phyloP scores from a whole-genome alignment of 192 early-diverging fungal species.

The Rhizoclosmatium sp. region DNA sequence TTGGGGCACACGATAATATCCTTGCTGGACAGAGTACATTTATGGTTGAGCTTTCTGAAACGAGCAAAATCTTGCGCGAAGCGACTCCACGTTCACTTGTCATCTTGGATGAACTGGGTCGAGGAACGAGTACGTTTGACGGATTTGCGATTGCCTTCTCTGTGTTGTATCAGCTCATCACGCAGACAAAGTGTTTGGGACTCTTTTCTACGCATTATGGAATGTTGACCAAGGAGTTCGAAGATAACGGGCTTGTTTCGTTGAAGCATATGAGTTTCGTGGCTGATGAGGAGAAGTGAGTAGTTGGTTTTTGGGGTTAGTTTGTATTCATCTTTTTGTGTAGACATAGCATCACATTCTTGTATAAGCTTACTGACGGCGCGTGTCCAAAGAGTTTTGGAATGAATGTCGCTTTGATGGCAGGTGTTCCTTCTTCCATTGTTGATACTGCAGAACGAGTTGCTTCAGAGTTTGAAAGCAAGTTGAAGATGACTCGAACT shows the following conservation, averaged over 20 bases:
- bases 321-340: neutral
- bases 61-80: conserved; percentile 88
- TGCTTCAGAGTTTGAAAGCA: conserved; percentile 79
- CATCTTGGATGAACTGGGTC: conserved; percentile 96
- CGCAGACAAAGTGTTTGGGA: conserved; percentile 84
- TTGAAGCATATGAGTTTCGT: conserved; percentile 85
- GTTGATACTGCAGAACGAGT: conserved; percentile 73
- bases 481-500: conserved; percentile 42
- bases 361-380: conserved; percentile 89
- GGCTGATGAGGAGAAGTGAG: conserved; percentile 72
- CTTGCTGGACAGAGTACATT: conserved; percentile 95
- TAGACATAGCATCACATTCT: conserved; percentile 86
- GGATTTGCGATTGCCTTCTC: conserved; percentile 95
- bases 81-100: conserved; percentile 91
- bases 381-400: conserved; percentile 94
- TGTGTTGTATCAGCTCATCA: conserved; percentile 85
- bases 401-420: conserved; percentile 99
- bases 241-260: conserved; percentile 68
- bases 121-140: conserved; percentile 96
- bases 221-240: conserved; percentile 87
- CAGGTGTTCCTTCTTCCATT: conserved; percentile 76
- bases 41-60: conserved; percentile 93
- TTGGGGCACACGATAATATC: conserved; percentile 97
- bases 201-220: conserved; percentile 98
- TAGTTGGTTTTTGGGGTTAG: neutral